Evolutionary conservation across 352 stramenopile species (phyloP).

Genomic region (Phytophthora idaei): DNA sequence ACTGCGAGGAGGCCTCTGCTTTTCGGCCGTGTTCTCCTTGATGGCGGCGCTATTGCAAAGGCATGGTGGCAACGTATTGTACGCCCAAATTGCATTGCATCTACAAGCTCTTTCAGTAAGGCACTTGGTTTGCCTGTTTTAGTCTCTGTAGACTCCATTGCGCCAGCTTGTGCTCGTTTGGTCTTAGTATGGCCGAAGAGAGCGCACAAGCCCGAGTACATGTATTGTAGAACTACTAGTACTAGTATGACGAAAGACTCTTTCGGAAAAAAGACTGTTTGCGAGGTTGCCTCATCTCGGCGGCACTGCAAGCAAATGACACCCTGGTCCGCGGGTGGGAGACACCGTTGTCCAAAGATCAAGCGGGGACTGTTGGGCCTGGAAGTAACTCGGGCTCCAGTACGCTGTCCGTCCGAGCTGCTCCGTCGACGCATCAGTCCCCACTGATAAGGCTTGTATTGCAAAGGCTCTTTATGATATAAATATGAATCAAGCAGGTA

Average conservation of each 20-base stretch:
- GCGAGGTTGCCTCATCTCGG: conserved; percentile 9
- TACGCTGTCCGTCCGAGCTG: conserved; percentile 6
- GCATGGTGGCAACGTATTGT: too few relatives aligned
- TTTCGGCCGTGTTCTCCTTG: not conserved
- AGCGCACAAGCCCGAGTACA: conserved; percentile 6
- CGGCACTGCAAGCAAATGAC: conserved; percentile 26
- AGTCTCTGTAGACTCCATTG: conserved; percentile 7
- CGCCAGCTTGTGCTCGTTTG: conserved; percentile 7
- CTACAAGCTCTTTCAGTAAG: too few relatives aligned
- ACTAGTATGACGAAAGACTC: conserved; percentile 4
- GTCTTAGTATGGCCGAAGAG: not conserved
- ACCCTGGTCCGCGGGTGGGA: conserved; percentile 10
- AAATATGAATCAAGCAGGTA: conserved; percentile 38
- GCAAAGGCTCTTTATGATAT: conserved; percentile 41
- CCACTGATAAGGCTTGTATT: conserved; percentile 30
- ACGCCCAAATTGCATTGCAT: not conserved
- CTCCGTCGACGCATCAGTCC: conserved; percentile 10
- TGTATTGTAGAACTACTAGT: too few relatives aligned
- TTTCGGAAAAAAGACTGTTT: conserved; percentile 4
- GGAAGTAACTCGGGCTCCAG: not conserved
- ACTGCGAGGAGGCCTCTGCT: not conserved
- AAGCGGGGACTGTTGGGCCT: conserved; percentile 13
- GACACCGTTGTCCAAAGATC: conserved; percentile 27
- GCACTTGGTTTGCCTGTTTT: too few relatives aligned
- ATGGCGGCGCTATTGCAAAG: not conserved